Evolutionary conservation across 2,329 filamentous ascomycete species (phyloP), one percentile per base, ranked within the genome.

Genomic region (Colletotrichum sp.): DNA sequence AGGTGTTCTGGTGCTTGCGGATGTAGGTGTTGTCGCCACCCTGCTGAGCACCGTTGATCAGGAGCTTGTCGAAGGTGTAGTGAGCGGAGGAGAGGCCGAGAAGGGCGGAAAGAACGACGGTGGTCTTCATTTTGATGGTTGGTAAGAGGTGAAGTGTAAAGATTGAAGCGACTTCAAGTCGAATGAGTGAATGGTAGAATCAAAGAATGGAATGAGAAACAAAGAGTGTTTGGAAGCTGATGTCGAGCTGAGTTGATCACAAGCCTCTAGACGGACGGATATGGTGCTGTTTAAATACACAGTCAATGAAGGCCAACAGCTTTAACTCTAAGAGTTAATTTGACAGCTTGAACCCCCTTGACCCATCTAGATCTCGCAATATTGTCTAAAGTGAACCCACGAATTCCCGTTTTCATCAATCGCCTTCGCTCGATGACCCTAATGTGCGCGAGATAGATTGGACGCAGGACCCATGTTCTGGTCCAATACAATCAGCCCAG

Each of bases 41-140:
- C 59, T 75, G 69, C 67, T 70, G 63, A n/a, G 59, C 59, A 18
- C 76, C 78, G 77, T 80, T 80, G 74, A 79, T 49, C 8, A 77
- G 34, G 24, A 80, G 72, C 68, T 78, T 77, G 74, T 77, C 76
- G 34, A 80, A 80, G 76, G 78, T 80, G 78, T 80, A 81, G 68
- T 81, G 78, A 28, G 79, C 77, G 39, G 72, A 64, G 8, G 34
- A 57, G 18, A 77, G 64, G 68, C 44, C 75, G 55, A 75, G 49
- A 39, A 75, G 57, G 71, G 70, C 64, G 59, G 74, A 49, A 60
- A 76, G 32, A 55, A 60, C 44, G 70, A 49, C 21, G 26, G 69
- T 60, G 57, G 65, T 72, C 64, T 73, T 76, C 70, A 76, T 75
- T 16, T 32, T 74, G 62, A 64, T 63, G 24, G 55, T 49, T 62